Conservation (phyloP, 163 green algal genomes). For the Coccomyxa subellipsoidea region DNA sequence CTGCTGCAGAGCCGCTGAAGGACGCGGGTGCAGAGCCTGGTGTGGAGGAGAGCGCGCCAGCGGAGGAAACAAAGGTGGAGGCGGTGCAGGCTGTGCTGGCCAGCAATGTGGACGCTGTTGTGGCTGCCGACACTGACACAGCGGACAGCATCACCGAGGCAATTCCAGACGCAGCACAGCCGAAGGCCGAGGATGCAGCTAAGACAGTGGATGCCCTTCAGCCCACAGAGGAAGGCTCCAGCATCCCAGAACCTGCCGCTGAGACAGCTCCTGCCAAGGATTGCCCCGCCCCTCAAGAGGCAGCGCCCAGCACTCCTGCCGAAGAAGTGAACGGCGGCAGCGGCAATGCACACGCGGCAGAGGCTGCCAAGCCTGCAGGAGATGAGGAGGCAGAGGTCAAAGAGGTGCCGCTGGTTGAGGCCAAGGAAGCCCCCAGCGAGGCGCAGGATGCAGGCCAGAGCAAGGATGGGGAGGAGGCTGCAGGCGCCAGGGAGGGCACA, state of each 20-base stretch:
- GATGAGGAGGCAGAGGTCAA: background rate
- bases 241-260: background rate
- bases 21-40: background rate
- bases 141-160: background rate
- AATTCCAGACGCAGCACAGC: background rate
- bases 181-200: background rate
- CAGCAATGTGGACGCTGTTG: conserved; percentile 1
- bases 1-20: background rate
- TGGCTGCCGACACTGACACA: background rate
- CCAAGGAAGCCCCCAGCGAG: background rate
- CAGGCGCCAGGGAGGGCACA: background rate
- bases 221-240: background rate
- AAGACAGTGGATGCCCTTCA: background rate
- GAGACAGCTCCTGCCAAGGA: no score
- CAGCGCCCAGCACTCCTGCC: no score
- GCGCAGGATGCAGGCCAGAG: background rate
- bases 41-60: background rate
- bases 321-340: no score
- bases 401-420: no score
- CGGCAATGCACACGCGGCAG: background rate
- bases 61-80: background rate
- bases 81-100: background rate
- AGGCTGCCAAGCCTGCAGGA: background rate
- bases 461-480: background rate
- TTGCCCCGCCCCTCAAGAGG: no score